Conservation (phyloP, 2,329 filamentous ascomycete species). For the Ophiocordyceps robertsii region DNA sequence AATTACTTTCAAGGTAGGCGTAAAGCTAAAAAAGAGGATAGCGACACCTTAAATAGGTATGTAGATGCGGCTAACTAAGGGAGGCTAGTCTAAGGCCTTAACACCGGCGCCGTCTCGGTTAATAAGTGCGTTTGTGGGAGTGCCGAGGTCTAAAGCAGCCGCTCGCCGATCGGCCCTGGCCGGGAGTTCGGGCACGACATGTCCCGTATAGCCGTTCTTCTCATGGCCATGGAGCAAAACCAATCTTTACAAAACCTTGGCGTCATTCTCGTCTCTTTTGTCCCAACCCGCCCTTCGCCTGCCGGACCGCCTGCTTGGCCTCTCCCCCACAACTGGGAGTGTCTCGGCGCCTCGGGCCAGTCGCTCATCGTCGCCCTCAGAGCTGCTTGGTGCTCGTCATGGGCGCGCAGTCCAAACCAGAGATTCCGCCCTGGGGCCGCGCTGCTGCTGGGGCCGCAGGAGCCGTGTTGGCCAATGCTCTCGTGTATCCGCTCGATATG, state of each 20-base stretch:
- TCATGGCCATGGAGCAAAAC: too few species aligned
- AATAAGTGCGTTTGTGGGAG: not conserved
- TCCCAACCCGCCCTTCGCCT: not conserved
- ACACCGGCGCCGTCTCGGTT: too few species aligned
- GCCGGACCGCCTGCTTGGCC: not conserved
- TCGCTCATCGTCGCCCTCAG: not conserved
- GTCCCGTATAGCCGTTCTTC: not conserved
- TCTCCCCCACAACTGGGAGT: not conserved
- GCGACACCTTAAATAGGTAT: too few species aligned
- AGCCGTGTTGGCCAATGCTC: conserved; percentile 83
- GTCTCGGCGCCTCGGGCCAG: not conserved
- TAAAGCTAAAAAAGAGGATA: too few species aligned
- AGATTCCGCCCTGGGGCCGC: conserved; percentile 81
- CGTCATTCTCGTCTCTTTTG: too few species aligned
- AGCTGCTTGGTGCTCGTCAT: conserved; percentile 16
- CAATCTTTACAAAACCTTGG: too few species aligned
- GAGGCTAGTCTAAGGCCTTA: too few species aligned
- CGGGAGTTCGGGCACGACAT: not conserved
- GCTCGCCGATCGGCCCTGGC: not conserved
- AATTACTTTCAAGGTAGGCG: too few species aligned
- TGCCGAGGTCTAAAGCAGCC: not conserved
- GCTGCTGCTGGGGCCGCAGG: conserved; percentile 87
- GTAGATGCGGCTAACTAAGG: too few species aligned
- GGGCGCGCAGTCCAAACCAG: conserved; percentile 49
- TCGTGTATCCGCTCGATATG: conserved; percentile 97